phyloP scores from a whole-genome alignment of 768 basidiomycete species.

The Candolleomyces aberdarensis region DNA sequence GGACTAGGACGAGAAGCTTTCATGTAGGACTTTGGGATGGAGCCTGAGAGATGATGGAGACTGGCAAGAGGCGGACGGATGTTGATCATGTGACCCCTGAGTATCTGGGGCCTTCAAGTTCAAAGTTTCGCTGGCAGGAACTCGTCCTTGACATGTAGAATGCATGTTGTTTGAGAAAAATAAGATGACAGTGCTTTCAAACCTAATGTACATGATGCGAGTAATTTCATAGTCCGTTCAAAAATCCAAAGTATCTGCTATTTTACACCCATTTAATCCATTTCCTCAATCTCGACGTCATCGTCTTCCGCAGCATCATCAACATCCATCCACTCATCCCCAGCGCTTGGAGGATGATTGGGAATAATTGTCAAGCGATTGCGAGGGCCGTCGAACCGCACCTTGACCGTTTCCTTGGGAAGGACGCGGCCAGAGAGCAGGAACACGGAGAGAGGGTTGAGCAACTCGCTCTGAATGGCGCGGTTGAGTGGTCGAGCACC shows the following conservation, averaged over 20 bases:
- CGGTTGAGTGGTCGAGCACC: conserved; percentile 93
- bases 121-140: neutral
- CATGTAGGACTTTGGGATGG: neutral
- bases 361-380: conserved; percentile 78
- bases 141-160: too few relatives aligned
- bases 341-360: conserved; percentile 63
- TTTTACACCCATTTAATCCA: conserved; percentile 36
- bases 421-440: conserved; percentile 79
- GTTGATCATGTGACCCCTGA: too few relatives aligned
- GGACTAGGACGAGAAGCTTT: neutral
- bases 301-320: conserved; percentile 50
- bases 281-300: conserved; percentile 64
- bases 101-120: neutral
- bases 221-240: conserved; percentile 17
- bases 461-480: conserved; percentile 86
- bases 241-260: too few relatives aligned
- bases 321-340: conserved; percentile 59
- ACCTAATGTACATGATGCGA: conserved; percentile 18
- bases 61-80: neutral
- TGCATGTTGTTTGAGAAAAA: too few relatives aligned
- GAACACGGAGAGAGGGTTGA: conserved; percentile 86
- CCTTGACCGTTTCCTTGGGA: conserved; percentile 73
- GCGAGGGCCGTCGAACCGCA: conserved; percentile 77
- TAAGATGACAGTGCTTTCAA: too few relatives aligned
- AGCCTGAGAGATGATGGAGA: neutral